Percentiles rank a stretch among this genome's conserved stretches.
Evolutionary conservation across 2,329 filamentous ascomycete species (phyloP).

Genomic region (Nigrospora osmanthi): DNA sequence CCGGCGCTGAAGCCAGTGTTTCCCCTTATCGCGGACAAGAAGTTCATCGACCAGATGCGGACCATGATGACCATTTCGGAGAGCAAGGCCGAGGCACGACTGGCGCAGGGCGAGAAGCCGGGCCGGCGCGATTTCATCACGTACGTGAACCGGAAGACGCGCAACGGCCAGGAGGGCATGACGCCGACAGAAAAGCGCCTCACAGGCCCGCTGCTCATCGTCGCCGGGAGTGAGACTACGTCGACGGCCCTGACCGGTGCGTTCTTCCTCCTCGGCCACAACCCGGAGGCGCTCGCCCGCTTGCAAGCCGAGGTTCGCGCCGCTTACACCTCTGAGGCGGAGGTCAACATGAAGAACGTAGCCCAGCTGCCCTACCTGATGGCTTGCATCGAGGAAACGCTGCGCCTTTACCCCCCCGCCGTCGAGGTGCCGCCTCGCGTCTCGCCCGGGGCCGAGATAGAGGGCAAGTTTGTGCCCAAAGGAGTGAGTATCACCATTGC

Average conservation of each 20-base stretch:
- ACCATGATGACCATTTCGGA: not conserved
- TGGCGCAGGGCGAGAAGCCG: not conserved
- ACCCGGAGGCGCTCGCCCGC: constrained; percentile 22
- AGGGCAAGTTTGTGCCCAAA: constrained; percentile 15
- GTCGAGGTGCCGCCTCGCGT: constrained; percentile 12
- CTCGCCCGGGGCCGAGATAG: constrained; percentile 15
- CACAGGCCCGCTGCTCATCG: constrained; percentile 18
- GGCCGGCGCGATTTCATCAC: not conserved
- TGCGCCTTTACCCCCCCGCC: constrained; percentile 31
- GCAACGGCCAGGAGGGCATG: too few relatives aligned
- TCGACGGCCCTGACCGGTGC: constrained; percentile 34
- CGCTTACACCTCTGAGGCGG: constrained; percentile 24
- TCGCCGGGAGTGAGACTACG: constrained; percentile 43
- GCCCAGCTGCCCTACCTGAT: constrained; percentile 28
- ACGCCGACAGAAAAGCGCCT: too few relatives aligned
- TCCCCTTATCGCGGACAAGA: not conserved
- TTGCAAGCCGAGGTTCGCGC: constrained; percentile 12
- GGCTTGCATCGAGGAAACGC: constrained; percentile 32
- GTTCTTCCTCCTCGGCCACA: constrained; percentile 29
- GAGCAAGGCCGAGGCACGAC: not conserved
- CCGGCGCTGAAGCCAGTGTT: not conserved
- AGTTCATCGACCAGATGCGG: not conserved
- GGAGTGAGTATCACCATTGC: not conserved
- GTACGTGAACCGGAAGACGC: not conserved
- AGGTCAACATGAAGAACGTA: constrained; percentile 28